Percentiles rank a stretch among this genome's conserved stretches.
phyloP scores from a whole-genome alignment of 2,329 filamentous ascomycete species.

The Fonsecaea pugnacius region DNA sequence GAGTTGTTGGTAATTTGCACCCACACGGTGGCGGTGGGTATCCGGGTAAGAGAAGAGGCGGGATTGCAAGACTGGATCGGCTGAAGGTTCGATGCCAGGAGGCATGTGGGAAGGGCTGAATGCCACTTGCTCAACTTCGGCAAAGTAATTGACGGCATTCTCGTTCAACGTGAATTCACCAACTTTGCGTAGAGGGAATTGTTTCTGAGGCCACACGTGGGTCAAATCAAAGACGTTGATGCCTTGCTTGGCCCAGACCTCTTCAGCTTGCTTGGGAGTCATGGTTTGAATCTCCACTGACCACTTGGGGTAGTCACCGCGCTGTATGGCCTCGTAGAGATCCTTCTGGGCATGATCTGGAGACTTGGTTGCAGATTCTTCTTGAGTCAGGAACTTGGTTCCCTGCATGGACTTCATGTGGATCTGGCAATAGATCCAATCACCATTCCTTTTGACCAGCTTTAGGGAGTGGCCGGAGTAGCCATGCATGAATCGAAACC shows the following conservation, averaged over 20 bases:
- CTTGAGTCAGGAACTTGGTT: slow-evolving; percentile 57
- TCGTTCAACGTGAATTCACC: slow-evolving; percentile 59
- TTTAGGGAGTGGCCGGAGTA: slow-evolving; percentile 59
- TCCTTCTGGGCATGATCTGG: slow-evolving; percentile 60
- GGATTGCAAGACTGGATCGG: slow-evolving; percentile 71
- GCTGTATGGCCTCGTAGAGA: slow-evolving; percentile 57
- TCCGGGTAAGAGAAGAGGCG: slow-evolving; percentile 74
- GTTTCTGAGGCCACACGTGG: slow-evolving; percentile 59
- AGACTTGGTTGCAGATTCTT: slow-evolving; percentile 55
- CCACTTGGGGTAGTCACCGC: slow-evolving; percentile 59
- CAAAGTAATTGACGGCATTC: slow-evolving; percentile 65
- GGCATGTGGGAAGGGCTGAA: slow-evolving; percentile 71
- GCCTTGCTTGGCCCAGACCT: slow-evolving; percentile 71
- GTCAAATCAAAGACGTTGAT: slow-evolving; percentile 62
- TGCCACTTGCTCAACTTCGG: slow-evolving; percentile 71
- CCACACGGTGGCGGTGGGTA: slow-evolving; percentile 67
- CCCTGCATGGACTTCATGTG: slow-evolving; percentile 61
- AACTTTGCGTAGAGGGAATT: slow-evolving; percentile 59
- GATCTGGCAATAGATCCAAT: slow-evolving; percentile 59
- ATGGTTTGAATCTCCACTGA: slow-evolving; percentile 58
- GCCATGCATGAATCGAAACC: slow-evolving; percentile 61
- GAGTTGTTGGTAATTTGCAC: slow-evolving; percentile 68
- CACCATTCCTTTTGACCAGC: slow-evolving; percentile 58
- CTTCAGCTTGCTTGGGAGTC: slow-evolving; percentile 59
- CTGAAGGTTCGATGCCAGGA: slow-evolving; percentile 70